phyloP scores from a whole-genome alignment of 352 stramenopile species.

The Nothophytophthora sp. region DNA sequence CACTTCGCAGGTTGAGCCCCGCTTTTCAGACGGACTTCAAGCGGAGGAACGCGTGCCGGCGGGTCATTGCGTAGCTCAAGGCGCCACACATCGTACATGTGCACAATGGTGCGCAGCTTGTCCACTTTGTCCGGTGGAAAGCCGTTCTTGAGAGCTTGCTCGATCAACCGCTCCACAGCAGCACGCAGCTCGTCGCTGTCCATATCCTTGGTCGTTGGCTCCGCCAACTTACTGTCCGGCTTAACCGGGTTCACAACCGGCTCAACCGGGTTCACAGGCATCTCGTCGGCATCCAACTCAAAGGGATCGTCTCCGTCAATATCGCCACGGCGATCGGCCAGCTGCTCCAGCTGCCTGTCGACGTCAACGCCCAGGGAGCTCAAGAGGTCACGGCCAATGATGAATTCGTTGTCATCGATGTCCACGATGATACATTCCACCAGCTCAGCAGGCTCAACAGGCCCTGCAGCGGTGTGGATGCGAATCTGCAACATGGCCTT shows the following conservation, averaged over 20 bases:
- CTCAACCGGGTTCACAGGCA: background rate
- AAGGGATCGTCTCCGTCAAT: background rate
- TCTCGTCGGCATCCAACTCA: background rate
- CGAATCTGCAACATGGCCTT: slow-evolving; percentile 1
- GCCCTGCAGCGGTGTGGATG: slow-evolving; percentile 10
- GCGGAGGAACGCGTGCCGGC: slow-evolving; percentile 1
- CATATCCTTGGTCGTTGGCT: background rate
- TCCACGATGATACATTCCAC: slow-evolving; percentile 4
- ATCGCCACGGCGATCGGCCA: slow-evolving; percentile 1
- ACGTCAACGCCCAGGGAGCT: slow-evolving; percentile 15
- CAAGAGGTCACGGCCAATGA: slow-evolving; percentile 14
- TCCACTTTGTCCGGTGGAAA: slow-evolving; percentile 1
- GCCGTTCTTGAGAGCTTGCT: slow-evolving; percentile 1
- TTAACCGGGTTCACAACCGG: background rate
- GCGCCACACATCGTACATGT: slow-evolving; percentile 1
- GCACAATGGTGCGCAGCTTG: background rate
- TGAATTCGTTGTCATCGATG: slow-evolving; percentile 11
- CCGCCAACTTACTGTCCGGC: background rate
- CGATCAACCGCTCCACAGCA: slow-evolving; percentile 1
- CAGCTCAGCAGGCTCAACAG: background rate
- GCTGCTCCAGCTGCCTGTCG: slow-evolving; percentile 7
- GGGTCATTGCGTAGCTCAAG: slow-evolving; percentile 2
- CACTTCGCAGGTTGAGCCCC: background rate
- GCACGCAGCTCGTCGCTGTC: background rate
- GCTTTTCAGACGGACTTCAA: background rate